Evolutionary conservation across 345 rosid species (phyloP), one percentile per base, ranked within the genome.

Genomic region (Pugionium cornutum): DNA sequence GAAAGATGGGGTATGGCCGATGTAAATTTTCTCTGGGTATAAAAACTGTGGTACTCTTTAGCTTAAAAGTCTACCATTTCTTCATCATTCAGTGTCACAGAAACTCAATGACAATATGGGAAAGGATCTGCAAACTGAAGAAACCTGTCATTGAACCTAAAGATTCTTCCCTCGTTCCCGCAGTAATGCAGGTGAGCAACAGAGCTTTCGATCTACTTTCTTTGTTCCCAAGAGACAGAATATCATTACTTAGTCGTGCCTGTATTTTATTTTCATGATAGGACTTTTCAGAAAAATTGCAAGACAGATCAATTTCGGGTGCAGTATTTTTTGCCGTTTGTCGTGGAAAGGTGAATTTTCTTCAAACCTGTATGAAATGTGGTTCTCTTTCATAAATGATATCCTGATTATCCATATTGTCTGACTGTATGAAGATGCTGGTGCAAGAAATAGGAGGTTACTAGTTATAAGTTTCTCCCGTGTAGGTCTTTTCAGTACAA

Each of bases 251-350:
- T 45, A 29, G 47, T 34, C 28, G 35, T 11, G 53, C 41, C 53
- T 63, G 42, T 58, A 47, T 27, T 35, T 39, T 54, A 11, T 56
- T 33, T 58, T 47, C 50, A 56, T 68, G 67, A 58, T 83, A 90
- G 99, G 96, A 90, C 66, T 94, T 85, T 71, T 78, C 83, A 87
- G 78, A 85, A 18, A 94, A 90, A 76, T 72, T 94, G 80, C 85
- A 82, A 75, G 97, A 88, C 74, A 69, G 80, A 61, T 83, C 88
- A 63, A 76, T 73, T 68, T 83, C 82, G 18, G 97, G 99, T 71
- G 97, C 92, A 29, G 71, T 94, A 55, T 90, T 94, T 83, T 94
- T 94, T 71, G 97, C 99, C 52, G 96, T 94, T 76, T 94, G 97
- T 63, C 97, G 99, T 34, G 99, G 99, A 70, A 94, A 94, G 97